Percentiles rank a stretch among this genome's conserved stretches.
Evolutionary conservation across 176 grass and related monocot genomes (phyloP).

Genomic region (Thalia dealbata): DNA sequence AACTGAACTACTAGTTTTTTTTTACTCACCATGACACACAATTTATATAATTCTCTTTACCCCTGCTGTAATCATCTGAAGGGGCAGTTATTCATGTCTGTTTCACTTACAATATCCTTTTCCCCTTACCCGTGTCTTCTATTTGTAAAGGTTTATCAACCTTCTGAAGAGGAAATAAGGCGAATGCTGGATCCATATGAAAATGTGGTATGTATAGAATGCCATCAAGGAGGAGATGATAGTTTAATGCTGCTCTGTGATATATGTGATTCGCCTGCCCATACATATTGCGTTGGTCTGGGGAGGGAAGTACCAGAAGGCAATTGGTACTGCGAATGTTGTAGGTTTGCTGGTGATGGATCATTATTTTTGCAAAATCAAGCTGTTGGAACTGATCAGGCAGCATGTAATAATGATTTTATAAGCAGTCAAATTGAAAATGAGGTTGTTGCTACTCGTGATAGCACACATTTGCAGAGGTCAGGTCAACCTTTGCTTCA

Average conservation of each 20-base stretch:
- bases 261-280: conserved; percentile 93
- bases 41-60: too few species aligned
- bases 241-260: conserved; percentile 92
- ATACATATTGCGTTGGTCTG: conserved; percentile 92
- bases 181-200: conserved; percentile 88
- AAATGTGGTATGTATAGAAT: conserved; percentile 91
- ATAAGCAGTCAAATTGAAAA: conserved; percentile 14
- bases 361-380: conserved; percentile 31
- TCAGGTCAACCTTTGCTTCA: conserved; percentile 21
- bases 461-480: conserved; percentile 26
- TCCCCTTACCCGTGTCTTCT: background rate
- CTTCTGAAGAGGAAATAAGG: conserved; percentile 92
- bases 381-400: conserved; percentile 11
- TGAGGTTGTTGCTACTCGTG: conserved; percentile 10
- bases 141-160: conserved; percentile 72
- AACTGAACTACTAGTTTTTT: background rate
- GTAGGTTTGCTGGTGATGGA: conserved; percentile 44
- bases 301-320: conserved; percentile 86
- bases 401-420: conserved; percentile 13
- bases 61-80: too few species aligned
- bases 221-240: conserved; percentile 90
- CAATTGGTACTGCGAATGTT: conserved; percentile 91
- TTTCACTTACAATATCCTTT: background rate
- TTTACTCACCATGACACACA: background rate
- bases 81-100: too few species aligned